Percentiles rank a stretch among this genome's conserved stretches.
Conservation (phyloP, 768 basidiomycete genomes). For the Phlebiopsis gigantea region DNA sequence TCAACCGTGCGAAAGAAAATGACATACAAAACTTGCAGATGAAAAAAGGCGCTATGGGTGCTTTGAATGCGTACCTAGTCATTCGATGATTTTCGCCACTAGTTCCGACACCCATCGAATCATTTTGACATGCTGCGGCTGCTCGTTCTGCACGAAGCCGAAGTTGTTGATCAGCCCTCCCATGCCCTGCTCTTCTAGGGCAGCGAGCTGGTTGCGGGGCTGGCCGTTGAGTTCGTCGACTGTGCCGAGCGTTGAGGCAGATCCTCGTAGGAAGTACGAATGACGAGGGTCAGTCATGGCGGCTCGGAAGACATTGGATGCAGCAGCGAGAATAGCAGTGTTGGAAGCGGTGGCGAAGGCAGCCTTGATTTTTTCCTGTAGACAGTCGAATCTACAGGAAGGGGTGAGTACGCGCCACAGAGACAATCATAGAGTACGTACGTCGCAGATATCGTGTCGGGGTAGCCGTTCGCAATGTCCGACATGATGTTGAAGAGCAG, state of each 20-base stretch:
- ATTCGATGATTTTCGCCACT: constrained; percentile 47
- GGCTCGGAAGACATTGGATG: constrained; percentile 71
- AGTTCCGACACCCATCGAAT: constrained; percentile 72
- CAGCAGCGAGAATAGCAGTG: constrained; percentile 60
- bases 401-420: constrained; percentile 7
- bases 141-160: constrained; percentile 57
- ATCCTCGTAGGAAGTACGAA: constrained; percentile 39
- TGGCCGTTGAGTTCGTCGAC: constrained; percentile 46
- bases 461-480: constrained; percentile 61
- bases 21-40: background rate
- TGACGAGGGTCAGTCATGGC: constrained; percentile 52
- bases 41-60: background rate
- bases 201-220: constrained; percentile 46
- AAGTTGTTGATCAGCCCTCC: constrained; percentile 69
- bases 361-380: constrained; percentile 73
- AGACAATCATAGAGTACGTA: constrained; percentile 37
- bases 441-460: constrained; percentile 70
- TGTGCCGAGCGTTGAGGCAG: constrained; percentile 60
- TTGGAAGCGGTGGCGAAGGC: constrained; percentile 69
- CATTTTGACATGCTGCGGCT: constrained; percentile 50
- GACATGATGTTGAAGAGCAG: constrained; percentile 74
- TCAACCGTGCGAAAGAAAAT: background rate
- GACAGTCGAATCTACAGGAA: constrained; percentile 57
- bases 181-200: constrained; percentile 70
- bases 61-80: background rate